A percentile compares a stretch with the other conserved stretches of the same genome.
These are phyloP conservation scores for Entonaema liquescens DNA, from an alignment of 495 filamentous ascomycete genomes.

Conservation along the genomic window DNA sequence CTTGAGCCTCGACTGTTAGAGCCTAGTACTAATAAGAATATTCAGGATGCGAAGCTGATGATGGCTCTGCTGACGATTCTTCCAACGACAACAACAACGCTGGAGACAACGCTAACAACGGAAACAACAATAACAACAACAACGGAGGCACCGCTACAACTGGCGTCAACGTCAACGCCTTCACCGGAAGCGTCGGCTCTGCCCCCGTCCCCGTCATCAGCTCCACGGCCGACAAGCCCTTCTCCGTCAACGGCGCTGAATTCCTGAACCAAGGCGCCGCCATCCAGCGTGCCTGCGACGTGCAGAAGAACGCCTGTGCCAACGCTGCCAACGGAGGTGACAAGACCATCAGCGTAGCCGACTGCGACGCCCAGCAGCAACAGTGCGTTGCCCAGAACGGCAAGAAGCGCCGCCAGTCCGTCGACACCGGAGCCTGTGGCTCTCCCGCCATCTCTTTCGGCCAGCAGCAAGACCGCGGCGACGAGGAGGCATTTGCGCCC, in stretches of 20 bases:
- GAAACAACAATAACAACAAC: constrained; percentile 1
- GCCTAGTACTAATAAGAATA: constrained; percentile 37
- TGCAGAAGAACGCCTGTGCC: constrained; percentile 66
- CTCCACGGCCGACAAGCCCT: constrained; percentile 58
- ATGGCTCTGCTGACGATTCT: constrained; percentile 33
- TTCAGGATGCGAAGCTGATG: constrained; percentile 52
- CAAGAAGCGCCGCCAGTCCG: constrained; percentile 42
- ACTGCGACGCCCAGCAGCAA: constrained; percentile 60
- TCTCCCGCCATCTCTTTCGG: constrained; percentile 65
- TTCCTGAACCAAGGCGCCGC: constrained; percentile 62
- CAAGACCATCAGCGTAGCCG: constrained; percentile 44
- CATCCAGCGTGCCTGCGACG: constrained; percentile 61
- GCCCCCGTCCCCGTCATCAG: constrained; percentile 58
- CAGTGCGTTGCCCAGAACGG: constrained; percentile 53
- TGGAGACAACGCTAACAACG: constrained; percentile 7
- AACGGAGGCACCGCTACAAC: constrained; percentile 16
- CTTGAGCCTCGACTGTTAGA: neutral
- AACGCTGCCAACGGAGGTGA: constrained; percentile 64
- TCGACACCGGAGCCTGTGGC: constrained; percentile 59
- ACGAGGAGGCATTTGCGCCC: constrained; percentile 60
- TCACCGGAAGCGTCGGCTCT: constrained; percentile 64
- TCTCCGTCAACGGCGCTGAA: constrained; percentile 62
- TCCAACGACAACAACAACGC: constrained; percentile 28
- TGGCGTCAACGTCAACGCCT: constrained; percentile 62
- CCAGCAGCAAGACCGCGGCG: constrained; percentile 60